Evolutionary conservation across 371 early-diverging fungal species (phyloP).

Genomic region (Syncephalis fuscata): DNA sequence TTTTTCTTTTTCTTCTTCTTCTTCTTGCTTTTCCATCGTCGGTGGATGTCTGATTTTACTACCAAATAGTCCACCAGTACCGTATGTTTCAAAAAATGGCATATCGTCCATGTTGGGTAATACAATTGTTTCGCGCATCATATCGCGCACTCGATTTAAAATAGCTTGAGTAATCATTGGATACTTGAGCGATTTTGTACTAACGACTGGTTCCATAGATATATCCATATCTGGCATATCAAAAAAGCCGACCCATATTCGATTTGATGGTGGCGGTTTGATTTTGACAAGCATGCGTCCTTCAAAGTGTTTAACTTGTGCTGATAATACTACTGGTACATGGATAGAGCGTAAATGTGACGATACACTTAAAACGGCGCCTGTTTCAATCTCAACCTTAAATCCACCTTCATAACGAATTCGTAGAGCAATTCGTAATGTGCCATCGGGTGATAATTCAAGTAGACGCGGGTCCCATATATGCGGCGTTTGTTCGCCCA

Average conservation of each 20-base stretch:
- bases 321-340: constrained; percentile 60
- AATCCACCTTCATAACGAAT: constrained; percentile 66
- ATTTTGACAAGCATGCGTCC: constrained; percentile 64
- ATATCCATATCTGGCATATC: constrained; percentile 65
- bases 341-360: constrained; percentile 41
- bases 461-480: constrained; percentile 60
- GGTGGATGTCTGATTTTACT: neutral
- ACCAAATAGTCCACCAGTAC: constrained; percentile 32
- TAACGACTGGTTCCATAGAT: constrained; percentile 71
- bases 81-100: constrained; percentile 54
- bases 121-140: constrained; percentile 63
- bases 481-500: constrained; percentile 65
- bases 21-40: too few relatives aligned
- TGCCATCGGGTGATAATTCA: constrained; percentile 47
- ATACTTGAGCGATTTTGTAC: constrained; percentile 64
- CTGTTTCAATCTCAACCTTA: constrained; percentile 51
- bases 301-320: constrained; percentile 40
- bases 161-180: constrained; percentile 69
- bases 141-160: constrained; percentile 64
- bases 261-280: constrained; percentile 72
- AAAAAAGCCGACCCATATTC: constrained; percentile 81
- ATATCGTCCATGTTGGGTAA: constrained; percentile 86
- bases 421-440: constrained; percentile 50
- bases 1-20: too few relatives aligned
- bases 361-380: constrained; percentile 25